Evolutionary conservation across 345 rosid genomes (phyloP), one percentile per base, ranked within the genome.

Genomic region (Isatis tinctoria): DNA sequence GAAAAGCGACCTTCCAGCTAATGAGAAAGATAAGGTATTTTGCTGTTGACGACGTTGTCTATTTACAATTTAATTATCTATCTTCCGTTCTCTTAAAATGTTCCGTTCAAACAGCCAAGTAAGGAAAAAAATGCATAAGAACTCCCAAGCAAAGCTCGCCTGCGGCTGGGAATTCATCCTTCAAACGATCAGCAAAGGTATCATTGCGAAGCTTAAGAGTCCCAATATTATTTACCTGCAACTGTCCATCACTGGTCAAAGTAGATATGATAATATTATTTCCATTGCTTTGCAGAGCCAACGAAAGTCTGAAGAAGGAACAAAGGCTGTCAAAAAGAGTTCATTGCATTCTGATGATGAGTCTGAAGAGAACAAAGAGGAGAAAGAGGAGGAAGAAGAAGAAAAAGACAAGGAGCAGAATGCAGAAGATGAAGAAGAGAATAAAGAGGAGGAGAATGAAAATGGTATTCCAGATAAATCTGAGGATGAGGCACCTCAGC

Each of bases 111-210:
- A 49, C 82, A 91, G 98, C 80, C 84, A 70, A 84, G 83, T 48
- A 83, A 74, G 77, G 85, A 84, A 80, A 82, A 74, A 94, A 94
- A 82, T 93, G 97, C 75, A 90, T 85, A 84, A 83, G 93, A 79
- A 80, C 49, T 35, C 73, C 74, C 37, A 94, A 82, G 82, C 70
- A 70, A 67, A 80, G 80, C 68, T 79, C 89, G 49, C 60, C 84
- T 65, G 63, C 65, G 26, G 70, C 65, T 54, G 79, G 79, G 28
- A 68, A 48, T 68, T 75, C 79, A 61, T 68, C 79, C 53, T 76
- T 71, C 65, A 76, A 35, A 54, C 70, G 71, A 63, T 69, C 79
- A 26, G 65, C 65, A 4, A 76, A 76, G 75, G 79, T 76, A 76
- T 7, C 22, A 75, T 3, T 60, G 69, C 64, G 27, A 68, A 52